Percentiles rank a stretch among this genome's conserved stretches.
phyloP scores from a whole-genome alignment of 352 stramenopile genomes.

The Pythium phragmiticola region DNA sequence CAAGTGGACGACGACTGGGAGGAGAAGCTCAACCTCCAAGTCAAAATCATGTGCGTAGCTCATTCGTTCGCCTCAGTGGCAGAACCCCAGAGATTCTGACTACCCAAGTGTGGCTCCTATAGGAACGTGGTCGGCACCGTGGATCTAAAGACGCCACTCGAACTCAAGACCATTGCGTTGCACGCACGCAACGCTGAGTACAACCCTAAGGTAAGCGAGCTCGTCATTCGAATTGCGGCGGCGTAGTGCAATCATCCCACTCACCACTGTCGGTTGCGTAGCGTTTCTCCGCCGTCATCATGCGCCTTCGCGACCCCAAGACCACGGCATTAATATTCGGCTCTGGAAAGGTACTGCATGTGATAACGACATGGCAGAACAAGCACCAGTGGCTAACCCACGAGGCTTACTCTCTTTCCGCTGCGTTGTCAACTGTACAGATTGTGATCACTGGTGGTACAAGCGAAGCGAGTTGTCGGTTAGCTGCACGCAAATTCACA shows the following conservation, averaged over 20 bases:
- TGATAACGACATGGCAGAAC: neutral
- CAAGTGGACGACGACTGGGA: slow-evolving; percentile 81
- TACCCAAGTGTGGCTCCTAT: neutral
- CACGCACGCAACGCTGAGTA: slow-evolving; percentile 99
- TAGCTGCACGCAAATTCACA: slow-evolving; percentile 85
- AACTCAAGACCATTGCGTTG: slow-evolving; percentile 97
- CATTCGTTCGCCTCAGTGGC: too few species aligned
- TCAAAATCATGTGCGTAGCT: slow-evolving; percentile 74
- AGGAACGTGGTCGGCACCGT: slow-evolving; percentile 95
- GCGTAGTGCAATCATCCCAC: neutral
- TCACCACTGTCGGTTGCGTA: slow-evolving; percentile 18
- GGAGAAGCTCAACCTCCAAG: slow-evolving; percentile 71
- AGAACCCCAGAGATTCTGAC: too few species aligned
- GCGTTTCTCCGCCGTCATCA: slow-evolving; percentile 96
- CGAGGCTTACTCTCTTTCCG: too few species aligned
- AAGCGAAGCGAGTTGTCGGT: slow-evolving; percentile 78
- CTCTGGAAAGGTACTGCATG: slow-evolving; percentile 88
- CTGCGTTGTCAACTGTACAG: slow-evolving; percentile 24
- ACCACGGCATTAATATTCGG: slow-evolving; percentile 98
- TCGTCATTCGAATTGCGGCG: neutral
- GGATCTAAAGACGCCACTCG: slow-evolving; percentile 93
- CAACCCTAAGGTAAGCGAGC: slow-evolving; percentile 91
- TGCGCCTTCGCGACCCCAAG: slow-evolving; percentile 94
- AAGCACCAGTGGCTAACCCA: neutral
- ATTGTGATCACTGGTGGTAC: slow-evolving; percentile 85